Evolutionary conservation across 2,329 filamentous ascomycete genomes (phyloP), one percentile per base, ranked within the genome.

Genomic region (Botrytis medusae): DNA sequence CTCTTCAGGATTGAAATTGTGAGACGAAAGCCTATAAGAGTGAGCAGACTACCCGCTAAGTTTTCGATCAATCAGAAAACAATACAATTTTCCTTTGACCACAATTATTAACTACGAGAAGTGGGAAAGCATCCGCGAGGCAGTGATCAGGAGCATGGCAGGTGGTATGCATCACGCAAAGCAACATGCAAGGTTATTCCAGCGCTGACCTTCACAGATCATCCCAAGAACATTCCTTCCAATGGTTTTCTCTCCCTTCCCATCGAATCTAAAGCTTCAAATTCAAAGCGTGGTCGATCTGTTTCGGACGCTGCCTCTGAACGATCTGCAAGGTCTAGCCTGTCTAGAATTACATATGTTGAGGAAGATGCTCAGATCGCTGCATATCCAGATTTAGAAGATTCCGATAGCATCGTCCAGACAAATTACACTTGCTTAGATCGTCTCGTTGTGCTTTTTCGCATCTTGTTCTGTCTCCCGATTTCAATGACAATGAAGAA

Each of bases 261-360:
- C 22, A 22, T 34, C 25, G 32, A 68, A 54, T 29, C 34, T 6
- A 29, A 29, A 29, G 25, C 32, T 68, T 29, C 16, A 9, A 42
- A 42, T 32, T 29, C 46, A 29, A 54, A 69, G 25, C n/a, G 29
- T 59, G 9, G 62, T 29, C 70, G 40, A 59, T 73, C 70, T 57
- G 25, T 61, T 10, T 75, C 74, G 3, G 44, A 71, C 46, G 63
- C 65, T 37, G 32, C 32, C 8, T 72, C 74, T 7, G 61, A 63
- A 46, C 14, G 14, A 37, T 54, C 64, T 32, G 25, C 64, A 25
- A 64, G 22, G 34, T 72, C 72, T 14, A 75, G 61, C 69, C 61
- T 67, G 63, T 75, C 74, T 44, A 60, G 72, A 51, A 62, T 70
- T 22, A 74, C 74, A 67, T 65, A 63, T 60, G 74, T 75, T 60